Evolutionary conservation across 208 protist genomes (phyloP).

Genomic region (Trypanosoma mega): DNA sequence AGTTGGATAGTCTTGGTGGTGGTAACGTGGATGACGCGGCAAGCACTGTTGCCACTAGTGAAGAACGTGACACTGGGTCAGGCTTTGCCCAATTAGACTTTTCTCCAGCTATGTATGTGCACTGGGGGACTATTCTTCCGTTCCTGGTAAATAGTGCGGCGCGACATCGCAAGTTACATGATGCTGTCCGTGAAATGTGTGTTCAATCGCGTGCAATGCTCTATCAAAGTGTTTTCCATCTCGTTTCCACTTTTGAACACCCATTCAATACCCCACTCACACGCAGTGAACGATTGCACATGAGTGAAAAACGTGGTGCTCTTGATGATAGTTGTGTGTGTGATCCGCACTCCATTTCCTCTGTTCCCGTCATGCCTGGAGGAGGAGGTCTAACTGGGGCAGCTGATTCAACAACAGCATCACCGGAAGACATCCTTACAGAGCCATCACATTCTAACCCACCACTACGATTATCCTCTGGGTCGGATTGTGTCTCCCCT

Average conservation of each 20-base stretch:
- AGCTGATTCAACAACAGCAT: no score
- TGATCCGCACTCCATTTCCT: no score
- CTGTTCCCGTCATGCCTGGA: no score
- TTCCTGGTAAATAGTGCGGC: conserved; percentile 53
- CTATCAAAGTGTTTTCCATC: conserved; percentile 67
- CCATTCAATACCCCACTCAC: conserved; percentile 28
- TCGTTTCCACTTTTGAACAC: conserved; percentile 69
- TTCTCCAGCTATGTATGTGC: conserved; percentile 43
- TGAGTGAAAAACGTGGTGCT: background rate
- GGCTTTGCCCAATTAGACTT: conserved; percentile 68
- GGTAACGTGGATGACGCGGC: background rate
- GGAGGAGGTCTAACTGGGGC: no score
- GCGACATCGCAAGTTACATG: conserved; percentile 37
- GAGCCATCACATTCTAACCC: no score
- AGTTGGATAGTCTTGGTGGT: background rate
- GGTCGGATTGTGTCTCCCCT: no score
- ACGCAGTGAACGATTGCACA: conserved; percentile 22
- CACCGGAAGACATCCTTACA: no score
- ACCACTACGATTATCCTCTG: no score
- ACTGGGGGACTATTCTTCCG: conserved; percentile 62
- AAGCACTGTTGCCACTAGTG: background rate
- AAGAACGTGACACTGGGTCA: background rate
- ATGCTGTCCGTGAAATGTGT: conserved; percentile 69
- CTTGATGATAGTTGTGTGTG: background rate
- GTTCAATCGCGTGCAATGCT: conserved; percentile 54